Conservation (phyloP, 2,329 filamentous ascomycete species). For the Calonectria hongkongensis region DNA sequence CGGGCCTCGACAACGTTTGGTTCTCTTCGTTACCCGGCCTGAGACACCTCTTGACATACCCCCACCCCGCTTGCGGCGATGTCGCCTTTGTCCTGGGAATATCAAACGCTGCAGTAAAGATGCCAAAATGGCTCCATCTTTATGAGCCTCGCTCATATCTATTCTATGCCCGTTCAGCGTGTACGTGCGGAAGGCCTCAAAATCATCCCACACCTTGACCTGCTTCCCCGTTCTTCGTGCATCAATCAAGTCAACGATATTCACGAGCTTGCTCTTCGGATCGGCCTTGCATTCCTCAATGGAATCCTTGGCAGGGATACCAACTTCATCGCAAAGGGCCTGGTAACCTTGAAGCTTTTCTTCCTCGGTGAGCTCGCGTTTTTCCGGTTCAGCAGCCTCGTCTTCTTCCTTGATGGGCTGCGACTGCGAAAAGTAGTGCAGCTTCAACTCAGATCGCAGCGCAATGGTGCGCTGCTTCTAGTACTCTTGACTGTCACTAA, state of each 20-base stretch:
- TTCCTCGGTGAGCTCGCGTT: constrained; percentile 42
- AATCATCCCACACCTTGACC: constrained; percentile 55
- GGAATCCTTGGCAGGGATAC: constrained; percentile 46
- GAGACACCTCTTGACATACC: not conserved
- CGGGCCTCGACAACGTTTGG: too few species aligned
- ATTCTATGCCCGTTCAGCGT: constrained; percentile 50
- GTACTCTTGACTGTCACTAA: constrained; percentile 55
- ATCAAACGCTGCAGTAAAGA: constrained; percentile 52
- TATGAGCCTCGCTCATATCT: constrained; percentile 43
- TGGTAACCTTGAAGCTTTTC: constrained; percentile 53
- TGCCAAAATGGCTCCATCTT: constrained; percentile 50
- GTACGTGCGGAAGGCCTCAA: constrained; percentile 55
- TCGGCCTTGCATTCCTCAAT: constrained; percentile 48
- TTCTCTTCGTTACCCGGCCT: not conserved
- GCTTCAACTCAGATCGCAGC: constrained; percentile 54
- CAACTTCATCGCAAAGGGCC: constrained; percentile 54
- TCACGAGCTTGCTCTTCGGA: constrained; percentile 55
- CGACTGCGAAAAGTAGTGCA: constrained; percentile 54
- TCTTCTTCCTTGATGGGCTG: constrained; percentile 33
- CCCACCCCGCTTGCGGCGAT: not conserved
- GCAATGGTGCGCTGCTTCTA: constrained; percentile 57
- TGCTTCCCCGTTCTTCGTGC: constrained; percentile 49
- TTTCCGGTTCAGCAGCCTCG: not conserved
- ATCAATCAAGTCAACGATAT: constrained; percentile 59
- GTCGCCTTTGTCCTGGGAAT: not conserved